Percentiles rank a stretch among this genome's conserved stretches.
phyloP scores from a whole-genome alignment of 2,329 filamentous ascomycete species.

The Hymenoscyphus infarciens region DNA sequence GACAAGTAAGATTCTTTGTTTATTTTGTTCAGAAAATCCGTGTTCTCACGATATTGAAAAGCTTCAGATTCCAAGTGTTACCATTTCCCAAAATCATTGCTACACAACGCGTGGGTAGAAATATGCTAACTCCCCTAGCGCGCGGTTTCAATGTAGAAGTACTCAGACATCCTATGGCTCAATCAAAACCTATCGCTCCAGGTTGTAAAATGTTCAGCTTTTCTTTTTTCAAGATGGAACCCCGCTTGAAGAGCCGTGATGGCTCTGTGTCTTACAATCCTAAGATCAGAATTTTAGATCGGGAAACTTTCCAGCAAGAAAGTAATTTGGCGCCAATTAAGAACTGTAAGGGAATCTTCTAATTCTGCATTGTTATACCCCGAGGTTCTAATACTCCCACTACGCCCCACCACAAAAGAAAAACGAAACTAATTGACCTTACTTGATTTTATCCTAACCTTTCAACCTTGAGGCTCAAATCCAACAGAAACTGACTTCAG shows the following conservation, averaged over 20 bases:
- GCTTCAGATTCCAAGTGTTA: no score
- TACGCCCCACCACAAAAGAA: not conserved
- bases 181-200: not conserved
- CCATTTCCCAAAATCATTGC: no score
- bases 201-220: not conserved
- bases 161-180: not conserved
- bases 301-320: not conserved
- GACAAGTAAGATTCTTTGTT: not conserved
- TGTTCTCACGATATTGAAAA: not conserved
- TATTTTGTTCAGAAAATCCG: not conserved
- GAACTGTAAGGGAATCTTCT: not conserved
- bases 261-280: not conserved
- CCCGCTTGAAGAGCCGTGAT: not conserved
- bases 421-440: not conserved
- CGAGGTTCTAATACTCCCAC: not conserved
- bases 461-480: not conserved
- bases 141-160: not conserved
- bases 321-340: not conserved
- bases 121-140: not conserved
- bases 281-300: not conserved
- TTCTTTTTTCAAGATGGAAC: not conserved
- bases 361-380: not conserved
- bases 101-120: not conserved
- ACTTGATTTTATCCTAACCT: no score
- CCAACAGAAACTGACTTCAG: not conserved